Evolutionary conservation across 139 green algal species (phyloP).

Genomic region (Chlorella sp.): DNA sequence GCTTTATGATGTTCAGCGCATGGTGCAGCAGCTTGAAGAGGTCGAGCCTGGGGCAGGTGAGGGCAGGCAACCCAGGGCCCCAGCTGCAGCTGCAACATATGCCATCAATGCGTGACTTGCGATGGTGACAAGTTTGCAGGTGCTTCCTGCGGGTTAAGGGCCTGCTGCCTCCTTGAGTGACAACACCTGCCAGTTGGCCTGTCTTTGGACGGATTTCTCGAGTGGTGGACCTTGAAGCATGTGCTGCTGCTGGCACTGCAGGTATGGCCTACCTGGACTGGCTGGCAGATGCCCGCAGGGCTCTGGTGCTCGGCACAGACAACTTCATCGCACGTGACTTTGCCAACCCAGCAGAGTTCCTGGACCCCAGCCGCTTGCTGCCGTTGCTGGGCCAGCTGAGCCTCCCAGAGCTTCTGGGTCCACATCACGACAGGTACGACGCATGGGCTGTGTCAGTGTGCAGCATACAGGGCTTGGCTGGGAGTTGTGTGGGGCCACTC

Average conservation of each 20-base stretch:
- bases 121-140: no score
- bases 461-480: not conserved
- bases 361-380: slow-evolving; percentile 41
- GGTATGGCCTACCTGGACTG: slow-evolving; percentile 48
- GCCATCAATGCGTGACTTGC: no score
- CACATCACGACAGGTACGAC: slow-evolving; percentile 41
- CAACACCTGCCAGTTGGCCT: no score
- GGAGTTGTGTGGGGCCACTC: not conserved
- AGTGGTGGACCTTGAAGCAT: no score
- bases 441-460: not conserved
- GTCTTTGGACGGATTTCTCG: no score
- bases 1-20: slow-evolving; percentile 65
- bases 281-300: slow-evolving; percentile 28
- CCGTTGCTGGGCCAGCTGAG: slow-evolving; percentile 54
- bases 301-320: slow-evolving; percentile 45
- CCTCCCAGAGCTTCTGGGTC: slow-evolving; percentile 55
- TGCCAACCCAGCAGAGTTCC: slow-evolving; percentile 30
- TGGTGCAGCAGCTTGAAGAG: slow-evolving; percentile 69
- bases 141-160: no score
- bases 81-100: no score
- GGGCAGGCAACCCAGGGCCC: no score
- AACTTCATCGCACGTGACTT: slow-evolving; percentile 79
- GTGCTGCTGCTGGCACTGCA: no score
- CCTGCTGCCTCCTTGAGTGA: no score
- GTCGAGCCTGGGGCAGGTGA: slow-evolving; percentile 59